These are phyloP conservation scores for Naganishia sp. DNA, from an alignment of 1,284 basidiomycete species.

Conservation along the genomic window DNA sequence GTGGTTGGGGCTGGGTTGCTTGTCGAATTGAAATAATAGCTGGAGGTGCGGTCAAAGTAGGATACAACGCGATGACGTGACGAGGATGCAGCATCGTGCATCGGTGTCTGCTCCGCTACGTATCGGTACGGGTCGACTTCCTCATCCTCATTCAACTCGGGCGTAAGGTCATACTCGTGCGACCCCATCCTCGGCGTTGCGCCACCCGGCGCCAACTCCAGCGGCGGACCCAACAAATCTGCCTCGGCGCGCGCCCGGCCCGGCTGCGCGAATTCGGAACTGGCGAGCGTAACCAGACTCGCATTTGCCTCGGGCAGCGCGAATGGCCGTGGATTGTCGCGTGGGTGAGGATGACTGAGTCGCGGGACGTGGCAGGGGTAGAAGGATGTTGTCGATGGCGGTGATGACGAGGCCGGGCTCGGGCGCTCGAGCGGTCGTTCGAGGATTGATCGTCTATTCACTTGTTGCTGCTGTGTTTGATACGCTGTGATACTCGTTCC, in stretches of 20 bases:
- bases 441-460: neutral
- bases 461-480: conserved; percentile 54
- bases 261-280: conserved; percentile 75
- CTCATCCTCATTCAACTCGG: neutral
- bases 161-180: neutral
- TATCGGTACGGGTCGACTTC: neutral
- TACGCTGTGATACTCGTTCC: conserved; percentile 55
- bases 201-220: neutral
- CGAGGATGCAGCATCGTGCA: conserved; percentile 5
- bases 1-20: neutral
- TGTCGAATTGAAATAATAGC: conserved; percentile 5
- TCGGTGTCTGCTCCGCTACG: conserved; percentile 3
- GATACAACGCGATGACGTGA: neutral
- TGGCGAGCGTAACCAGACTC: conserved; percentile 85
- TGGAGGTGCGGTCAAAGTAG: conserved; percentile 19
- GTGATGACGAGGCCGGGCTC: neutral
- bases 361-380: conserved; percentile 60
- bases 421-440: neutral
- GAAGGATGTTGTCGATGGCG: conserved; percentile 25
- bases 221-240: conserved; percentile 1
- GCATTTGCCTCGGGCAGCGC: conserved; percentile 89
- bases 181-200: neutral
- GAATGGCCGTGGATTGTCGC: conserved; percentile 89
- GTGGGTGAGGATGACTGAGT: conserved; percentile 85
- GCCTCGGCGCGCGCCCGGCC: conserved; percentile 33